Percentiles rank a stretch among this genome's conserved stretches.
Evolutionary conservation across 345 rosid genomes (phyloP).

Genomic region (Iberis pinnata): DNA sequence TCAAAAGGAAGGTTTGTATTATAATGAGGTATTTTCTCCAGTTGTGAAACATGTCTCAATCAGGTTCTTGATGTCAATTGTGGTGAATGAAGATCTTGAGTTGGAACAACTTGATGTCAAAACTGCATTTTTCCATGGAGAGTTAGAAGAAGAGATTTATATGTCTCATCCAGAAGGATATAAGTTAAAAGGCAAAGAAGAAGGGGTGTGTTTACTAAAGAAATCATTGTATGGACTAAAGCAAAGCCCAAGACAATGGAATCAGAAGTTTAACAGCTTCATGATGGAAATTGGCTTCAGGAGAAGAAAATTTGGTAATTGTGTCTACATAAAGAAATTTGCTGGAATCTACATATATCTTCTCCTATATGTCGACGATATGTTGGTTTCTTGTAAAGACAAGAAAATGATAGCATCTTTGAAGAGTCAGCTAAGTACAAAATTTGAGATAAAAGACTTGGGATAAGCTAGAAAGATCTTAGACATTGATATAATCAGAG

Average conservation of each 20-base stretch:
- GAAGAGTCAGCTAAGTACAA: background rate
- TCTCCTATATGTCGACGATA: background rate
- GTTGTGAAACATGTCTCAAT: background rate
- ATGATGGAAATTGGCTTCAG: background rate
- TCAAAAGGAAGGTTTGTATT: background rate
- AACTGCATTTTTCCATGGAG: background rate
- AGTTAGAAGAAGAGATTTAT: background rate
- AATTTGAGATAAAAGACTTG: background rate
- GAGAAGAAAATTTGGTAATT: background rate
- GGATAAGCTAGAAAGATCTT: background rate
- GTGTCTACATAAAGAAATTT: background rate
- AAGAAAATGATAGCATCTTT: background rate
- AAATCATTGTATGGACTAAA: background rate
- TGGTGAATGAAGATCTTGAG: background rate
- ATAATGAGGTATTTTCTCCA: background rate
- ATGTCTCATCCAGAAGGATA: background rate
- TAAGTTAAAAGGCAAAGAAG: background rate
- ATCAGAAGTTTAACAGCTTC: background rate
- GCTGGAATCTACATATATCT: background rate
- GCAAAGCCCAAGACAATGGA: background rate
- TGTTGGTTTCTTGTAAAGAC: background rate
- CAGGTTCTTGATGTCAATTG: background rate
- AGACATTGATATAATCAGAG: background rate
- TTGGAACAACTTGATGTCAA: background rate
- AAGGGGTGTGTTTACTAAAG: background rate